A percentile compares a stretch with the other conserved stretches of the same genome.
Conservation (phyloP, 179 eudicot species). For the Monotropa hypopitys region DNA sequence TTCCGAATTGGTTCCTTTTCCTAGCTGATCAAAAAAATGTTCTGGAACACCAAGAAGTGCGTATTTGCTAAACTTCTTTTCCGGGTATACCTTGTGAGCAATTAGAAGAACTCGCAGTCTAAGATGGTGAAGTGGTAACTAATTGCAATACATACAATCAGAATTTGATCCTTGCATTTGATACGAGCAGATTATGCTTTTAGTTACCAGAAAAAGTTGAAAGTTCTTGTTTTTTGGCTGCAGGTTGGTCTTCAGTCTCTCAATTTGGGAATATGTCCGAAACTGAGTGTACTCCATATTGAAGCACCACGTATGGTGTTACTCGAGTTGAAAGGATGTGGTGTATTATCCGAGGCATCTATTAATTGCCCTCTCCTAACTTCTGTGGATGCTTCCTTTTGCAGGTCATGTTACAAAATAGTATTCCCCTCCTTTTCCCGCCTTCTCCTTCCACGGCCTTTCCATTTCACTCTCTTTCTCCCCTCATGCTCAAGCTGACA, state of each 20-base stretch:
- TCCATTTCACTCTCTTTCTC: background rate
- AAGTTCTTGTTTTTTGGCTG: slow-evolving; percentile 9
- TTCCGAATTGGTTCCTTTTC: background rate
- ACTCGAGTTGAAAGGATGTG: slow-evolving; percentile 95
- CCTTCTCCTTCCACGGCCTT: background rate
- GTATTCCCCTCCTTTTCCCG: background rate
- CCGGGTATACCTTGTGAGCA: background rate
- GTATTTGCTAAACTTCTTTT: background rate
- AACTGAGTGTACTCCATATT: slow-evolving; percentile 51
- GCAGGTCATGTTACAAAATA: slow-evolving; percentile 43
- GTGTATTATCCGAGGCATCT: slow-evolving; percentile 78
- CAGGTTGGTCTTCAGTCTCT: slow-evolving; percentile 88
- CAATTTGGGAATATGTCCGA: slow-evolving; percentile 93
- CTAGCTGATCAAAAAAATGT: background rate
- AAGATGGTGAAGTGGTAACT: background rate
- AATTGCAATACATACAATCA: background rate
- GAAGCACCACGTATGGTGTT: slow-evolving; percentile 79
- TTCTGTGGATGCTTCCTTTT: slow-evolving; percentile 90
- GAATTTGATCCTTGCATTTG: background rate
- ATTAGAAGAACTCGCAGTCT: background rate
- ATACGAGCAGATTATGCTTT: background rate
- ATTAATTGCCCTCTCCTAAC: slow-evolving; percentile 73
- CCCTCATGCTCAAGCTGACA: slow-evolving; percentile 3
- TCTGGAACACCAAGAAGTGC: background rate
- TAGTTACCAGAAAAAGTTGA: background rate